Percentiles rank a stretch among this genome's conserved stretches.
Evolutionary conservation across 495 filamentous ascomycete species (phyloP).

Genomic region (Lophiostoma macrostomum): DNA sequence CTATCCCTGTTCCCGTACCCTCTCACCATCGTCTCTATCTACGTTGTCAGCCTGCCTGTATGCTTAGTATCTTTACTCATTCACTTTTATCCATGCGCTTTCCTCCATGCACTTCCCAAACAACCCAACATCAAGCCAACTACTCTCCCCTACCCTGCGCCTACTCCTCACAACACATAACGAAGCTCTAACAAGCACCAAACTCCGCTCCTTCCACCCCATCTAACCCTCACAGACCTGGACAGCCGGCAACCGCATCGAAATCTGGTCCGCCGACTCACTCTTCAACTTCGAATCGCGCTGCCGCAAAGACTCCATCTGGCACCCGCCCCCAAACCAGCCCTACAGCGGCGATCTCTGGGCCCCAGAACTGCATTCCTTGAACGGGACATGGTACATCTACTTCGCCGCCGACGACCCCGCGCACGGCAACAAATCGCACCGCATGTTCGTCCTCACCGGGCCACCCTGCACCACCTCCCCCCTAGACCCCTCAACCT

Average conservation of each 20-base stretch:
- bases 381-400: constrained; percentile 39
- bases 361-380: constrained; percentile 40
- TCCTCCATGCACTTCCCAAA: no score
- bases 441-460: constrained; percentile 39
- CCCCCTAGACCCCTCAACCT: constrained; percentile 17
- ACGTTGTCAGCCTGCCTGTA: no score
- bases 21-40: no score
- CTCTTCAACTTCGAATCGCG: constrained; percentile 32
- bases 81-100: no score
- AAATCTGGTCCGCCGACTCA: constrained; percentile 35
- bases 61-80: no score
- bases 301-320: constrained; percentile 29
- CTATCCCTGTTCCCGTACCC: no score
- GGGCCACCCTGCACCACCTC: constrained; percentile 28
- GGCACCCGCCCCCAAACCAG: constrained; percentile 28
- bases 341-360: constrained; percentile 34
- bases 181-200: no score
- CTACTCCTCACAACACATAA: no score
- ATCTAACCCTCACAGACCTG: constrained; percentile 28
- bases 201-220: no score
- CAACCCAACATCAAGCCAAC: no score
- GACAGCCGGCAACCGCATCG: constrained; percentile 36
- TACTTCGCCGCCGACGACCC: constrained; percentile 38
- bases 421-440: constrained; percentile 27
- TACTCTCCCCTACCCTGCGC: no score